These are phyloP conservation scores for Calonectria pteridis DNA, from an alignment of 2,329 filamentous ascomycete genomes.

Conservation along the genomic window DNA sequence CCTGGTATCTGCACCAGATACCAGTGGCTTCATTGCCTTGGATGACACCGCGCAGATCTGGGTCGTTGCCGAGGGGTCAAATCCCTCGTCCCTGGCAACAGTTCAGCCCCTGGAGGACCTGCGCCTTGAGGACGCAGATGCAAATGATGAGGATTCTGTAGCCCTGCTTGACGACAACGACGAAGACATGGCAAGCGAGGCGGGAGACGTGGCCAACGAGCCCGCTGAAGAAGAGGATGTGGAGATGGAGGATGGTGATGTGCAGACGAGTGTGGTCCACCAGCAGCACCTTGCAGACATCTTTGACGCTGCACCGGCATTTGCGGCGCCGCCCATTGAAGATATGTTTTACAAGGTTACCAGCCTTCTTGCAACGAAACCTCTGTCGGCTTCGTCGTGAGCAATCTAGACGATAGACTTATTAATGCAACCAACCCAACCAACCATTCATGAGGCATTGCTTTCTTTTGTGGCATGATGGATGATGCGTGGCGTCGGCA, in stretches of 20 bases:
- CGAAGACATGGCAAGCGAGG: constrained; percentile 58
- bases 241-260: constrained; percentile 61
- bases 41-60: constrained; percentile 83
- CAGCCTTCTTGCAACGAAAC: constrained; percentile 68
- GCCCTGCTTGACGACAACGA: constrained; percentile 46
- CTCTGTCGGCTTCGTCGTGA: constrained; percentile 49
- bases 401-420: constrained; percentile 32
- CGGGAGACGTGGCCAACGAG: constrained; percentile 52
- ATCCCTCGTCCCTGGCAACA: constrained; percentile 63
- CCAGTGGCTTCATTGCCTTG: constrained; percentile 80
- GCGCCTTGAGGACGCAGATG: constrained; percentile 57
- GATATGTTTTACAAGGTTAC: constrained; percentile 83
- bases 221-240: constrained; percentile 58
- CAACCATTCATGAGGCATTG: neutral
- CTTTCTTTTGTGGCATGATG: constrained; percentile 1
- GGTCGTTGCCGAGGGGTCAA: constrained; percentile 70
- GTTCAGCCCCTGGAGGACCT: constrained; percentile 69
- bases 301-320: constrained; percentile 77
- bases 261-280: constrained; percentile 71
- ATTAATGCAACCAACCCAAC: constrained; percentile 19
- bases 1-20: constrained; percentile 72
- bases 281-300: constrained; percentile 77
- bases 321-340: constrained; percentile 78
- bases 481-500: constrained; percentile 1
- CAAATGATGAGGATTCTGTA: constrained; percentile 42